Percentiles rank a stretch among this genome's conserved stretches.
Evolutionary conservation across 164 flowering plant species (phyloP).

Genomic region (Tetracentron sinense): DNA sequence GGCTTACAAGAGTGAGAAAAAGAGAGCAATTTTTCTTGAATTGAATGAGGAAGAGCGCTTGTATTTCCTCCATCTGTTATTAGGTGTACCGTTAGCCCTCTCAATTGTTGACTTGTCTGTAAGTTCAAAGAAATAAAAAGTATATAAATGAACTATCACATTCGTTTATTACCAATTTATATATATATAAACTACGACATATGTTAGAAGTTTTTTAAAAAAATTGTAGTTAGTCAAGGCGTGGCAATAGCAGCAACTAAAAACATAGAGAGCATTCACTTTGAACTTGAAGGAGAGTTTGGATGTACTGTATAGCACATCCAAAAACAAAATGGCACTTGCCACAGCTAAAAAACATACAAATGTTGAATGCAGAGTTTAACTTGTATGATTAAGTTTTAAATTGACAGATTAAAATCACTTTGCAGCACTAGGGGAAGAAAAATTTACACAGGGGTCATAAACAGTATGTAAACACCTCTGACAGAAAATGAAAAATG

Average conservation of each 20-base stretch:
- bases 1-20: constrained; percentile 76
- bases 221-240: background rate
- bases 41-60: constrained; percentile 66
- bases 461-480: too few relatives aligned
- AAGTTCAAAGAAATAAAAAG: background rate
- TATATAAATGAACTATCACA: background rate
- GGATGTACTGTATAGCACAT: background rate
- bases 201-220: too few relatives aligned
- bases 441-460: background rate
- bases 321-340: background rate
- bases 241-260: background rate
- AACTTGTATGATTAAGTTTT: background rate
- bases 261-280: background rate
- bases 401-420: background rate
- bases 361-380: background rate
- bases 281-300: background rate
- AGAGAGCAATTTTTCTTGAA: constrained; percentile 64
- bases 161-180: too few relatives aligned
- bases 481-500: too few relatives aligned
- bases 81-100: constrained; percentile 42
- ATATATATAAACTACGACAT: background rate
- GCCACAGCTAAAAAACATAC: background rate
- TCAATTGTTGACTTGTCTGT: constrained; percentile 46
- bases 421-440: background rate
- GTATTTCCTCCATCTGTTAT: constrained; percentile 48